Percentiles rank a stretch among this genome's conserved stretches.
Evolutionary conservation across 108 stramenopile species (phyloP).

Genomic region (Cyclostephanos tholiformis): DNA sequence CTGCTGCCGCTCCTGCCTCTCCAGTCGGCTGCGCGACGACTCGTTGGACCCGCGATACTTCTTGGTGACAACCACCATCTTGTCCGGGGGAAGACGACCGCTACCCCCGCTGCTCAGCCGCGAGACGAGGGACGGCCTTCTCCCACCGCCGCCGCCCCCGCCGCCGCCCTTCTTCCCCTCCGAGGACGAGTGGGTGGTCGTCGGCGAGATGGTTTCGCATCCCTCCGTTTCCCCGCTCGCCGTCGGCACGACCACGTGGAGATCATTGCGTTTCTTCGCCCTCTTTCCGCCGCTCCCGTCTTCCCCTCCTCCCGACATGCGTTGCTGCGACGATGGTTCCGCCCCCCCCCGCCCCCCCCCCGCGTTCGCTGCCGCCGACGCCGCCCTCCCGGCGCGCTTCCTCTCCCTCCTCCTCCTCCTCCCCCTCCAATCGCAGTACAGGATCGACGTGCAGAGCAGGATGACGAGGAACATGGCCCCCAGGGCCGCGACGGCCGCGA

Average conservation of each 20-base stretch:
- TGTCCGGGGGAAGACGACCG: not conserved
- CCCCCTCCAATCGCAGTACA: conserved; percentile 46
- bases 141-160: not conserved
- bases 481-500: conserved; percentile 42
- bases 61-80: not conserved
- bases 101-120: not conserved
- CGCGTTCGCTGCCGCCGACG: not conserved
- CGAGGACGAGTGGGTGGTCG: not conserved
- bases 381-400: conserved; percentile 11
- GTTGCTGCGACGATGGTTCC: not conserved
- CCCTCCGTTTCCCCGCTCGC: conserved; percentile 29
- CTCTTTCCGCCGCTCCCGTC: not conserved
- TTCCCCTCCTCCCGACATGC: not conserved
- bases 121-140: not conserved
- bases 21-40: not conserved
- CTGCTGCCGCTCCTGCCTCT: not conserved
- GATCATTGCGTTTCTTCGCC: not conserved
- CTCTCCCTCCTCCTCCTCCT: conserved; percentile 27
- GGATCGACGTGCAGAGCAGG: conserved; percentile 36
- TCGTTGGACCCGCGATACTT: not conserved
- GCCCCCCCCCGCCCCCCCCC: not conserved
- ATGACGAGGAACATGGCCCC: conserved; percentile 46
- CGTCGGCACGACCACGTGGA: conserved; percentile 5
- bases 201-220: conserved; percentile 12
- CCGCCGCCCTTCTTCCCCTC: not conserved